Evolutionary conservation across 176 grass and related monocot species (phyloP), one percentile per base, ranked within the genome.

Genomic region (Typha latifolia): DNA sequence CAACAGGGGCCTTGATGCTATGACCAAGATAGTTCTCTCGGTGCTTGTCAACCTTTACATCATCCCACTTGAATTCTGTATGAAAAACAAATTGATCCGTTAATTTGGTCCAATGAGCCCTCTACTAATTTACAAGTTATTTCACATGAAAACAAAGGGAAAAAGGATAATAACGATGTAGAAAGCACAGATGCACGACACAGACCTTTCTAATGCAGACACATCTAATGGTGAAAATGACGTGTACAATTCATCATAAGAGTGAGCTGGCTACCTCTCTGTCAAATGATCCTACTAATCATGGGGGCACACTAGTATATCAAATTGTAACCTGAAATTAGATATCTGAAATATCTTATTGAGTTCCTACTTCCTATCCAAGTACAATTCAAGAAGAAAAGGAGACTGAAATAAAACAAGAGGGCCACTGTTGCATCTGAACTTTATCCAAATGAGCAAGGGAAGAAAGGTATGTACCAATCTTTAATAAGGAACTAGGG

Each of bases 1-100:
- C 93, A 76, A 97, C 93, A 70, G 93, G 73, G 72, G 93, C 93
- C 63, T 90, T 97, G 43, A 97, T 61, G 26, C 93, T 97, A 67
- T 97, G 93, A 49, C 93, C 93, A 21, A 97, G 64, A 81, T 97
- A 97, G 68, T 97, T 97, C 73, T 97, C 93, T 53, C 93, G 68
- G 77, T 97, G 88, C 78, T 97, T 97, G 75, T 97, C 93, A 82
- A 79, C 85, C 85, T 97, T 97, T 20, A 97, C 93, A 80, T 97
- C 93, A 50, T 97, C 93, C 93, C 93, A 97, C 66, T 97, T 89
- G 75, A 97, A 97, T 72, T 97, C 93, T 97, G 88, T 63, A 72
- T 12, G 16, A 81, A 67, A 12, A 72, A 53, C 20, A 37, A 49
- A 63, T 21, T 57, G 1, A 11, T 20, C 63, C 22, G 62, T 49